These are phyloP conservation scores for Pelomyxa schiedti DNA, from an alignment of 78 protist species.

Conservation along the genomic window DNA sequence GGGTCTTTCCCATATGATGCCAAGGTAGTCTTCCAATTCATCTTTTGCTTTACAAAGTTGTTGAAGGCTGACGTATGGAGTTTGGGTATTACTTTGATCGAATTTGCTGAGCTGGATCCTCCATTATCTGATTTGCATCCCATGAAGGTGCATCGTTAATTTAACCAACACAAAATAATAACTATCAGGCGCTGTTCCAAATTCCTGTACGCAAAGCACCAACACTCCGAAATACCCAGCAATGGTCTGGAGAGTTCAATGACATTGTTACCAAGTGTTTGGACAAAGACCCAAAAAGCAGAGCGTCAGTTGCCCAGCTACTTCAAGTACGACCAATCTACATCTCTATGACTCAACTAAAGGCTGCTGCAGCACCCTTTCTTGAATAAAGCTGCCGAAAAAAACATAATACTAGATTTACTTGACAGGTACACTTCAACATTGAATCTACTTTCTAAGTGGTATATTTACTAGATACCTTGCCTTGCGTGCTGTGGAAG, in stretches of 20 bases:
- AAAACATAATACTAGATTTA: no score
- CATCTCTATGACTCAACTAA: conserved; percentile 33
- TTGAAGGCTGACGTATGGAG: conserved; percentile 83
- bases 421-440: no score
- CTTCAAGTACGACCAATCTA: conserved; percentile 29
- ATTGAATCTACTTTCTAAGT: no score
- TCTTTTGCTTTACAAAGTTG: conserved; percentile 75
- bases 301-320: no score
- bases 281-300: no score
- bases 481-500: no score
- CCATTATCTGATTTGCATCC: conserved; percentile 69
- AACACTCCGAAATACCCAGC: conserved; percentile 31
- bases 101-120: conserved; percentile 44
- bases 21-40: conserved; percentile 89
- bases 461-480: no score
- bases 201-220: conserved; percentile 84
- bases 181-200: conserved; percentile 80
- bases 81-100: conserved; percentile 48
- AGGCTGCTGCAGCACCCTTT: conserved; percentile 44
- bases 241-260: conserved; percentile 56
- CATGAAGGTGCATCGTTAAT: no score
- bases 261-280: conserved; percentile 67
- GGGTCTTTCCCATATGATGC: no score
- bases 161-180: no score
- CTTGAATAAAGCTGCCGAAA: no score